Evolutionary conservation across 2,329 filamentous ascomycete genomes (phyloP), one percentile per base, ranked within the genome.

Genomic region (Trichoderma endophyticum): DNA sequence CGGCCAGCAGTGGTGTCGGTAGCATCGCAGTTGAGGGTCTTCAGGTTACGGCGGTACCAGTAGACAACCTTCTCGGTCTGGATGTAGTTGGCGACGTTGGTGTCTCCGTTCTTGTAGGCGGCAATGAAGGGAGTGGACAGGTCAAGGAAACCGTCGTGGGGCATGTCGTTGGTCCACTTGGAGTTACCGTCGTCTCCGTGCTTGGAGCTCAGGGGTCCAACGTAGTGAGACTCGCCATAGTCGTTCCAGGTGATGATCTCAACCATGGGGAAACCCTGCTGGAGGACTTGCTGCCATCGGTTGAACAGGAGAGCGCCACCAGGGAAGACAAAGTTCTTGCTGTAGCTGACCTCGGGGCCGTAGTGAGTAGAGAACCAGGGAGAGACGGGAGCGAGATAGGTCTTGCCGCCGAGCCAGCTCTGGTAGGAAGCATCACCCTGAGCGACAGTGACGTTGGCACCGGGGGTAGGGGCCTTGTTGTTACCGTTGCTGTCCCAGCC

Each of bases 291-390:
- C 26, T 85, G 81, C 89, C 88, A 90, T 32, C 89, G 86, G 71
- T 88, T 81, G 72, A 85, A 86, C 85, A 89, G 90, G 7, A 91
- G 80, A 56, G 85, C 81, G 73, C 90, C 89, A 8, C 87, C 85
- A 3, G 85, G 85, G 82, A 88, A 91, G 1, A 90, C 82, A 83
- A 85, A 88, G 75, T 87, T 87, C 81, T 89, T 73, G 60, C 24
- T 57, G 26, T 59, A 72, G 18, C 11, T 9, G 14, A 73, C 71
- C 39, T 73, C 71, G 4, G 78, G 76, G 3, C 84, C 84, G 24
- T 84, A 84, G 72, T 88, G 83, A 0, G 86, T 86, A 61, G 78
- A 86, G 77, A 88, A 89, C 87, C 79, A 80, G 2, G 78, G 77
- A 21, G 77, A 77, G 3, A 81, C 81, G 69, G 81, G 83, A 30